Conservation (phyloP, 768 basidiomycete species). For the Russula virescens region DNA sequence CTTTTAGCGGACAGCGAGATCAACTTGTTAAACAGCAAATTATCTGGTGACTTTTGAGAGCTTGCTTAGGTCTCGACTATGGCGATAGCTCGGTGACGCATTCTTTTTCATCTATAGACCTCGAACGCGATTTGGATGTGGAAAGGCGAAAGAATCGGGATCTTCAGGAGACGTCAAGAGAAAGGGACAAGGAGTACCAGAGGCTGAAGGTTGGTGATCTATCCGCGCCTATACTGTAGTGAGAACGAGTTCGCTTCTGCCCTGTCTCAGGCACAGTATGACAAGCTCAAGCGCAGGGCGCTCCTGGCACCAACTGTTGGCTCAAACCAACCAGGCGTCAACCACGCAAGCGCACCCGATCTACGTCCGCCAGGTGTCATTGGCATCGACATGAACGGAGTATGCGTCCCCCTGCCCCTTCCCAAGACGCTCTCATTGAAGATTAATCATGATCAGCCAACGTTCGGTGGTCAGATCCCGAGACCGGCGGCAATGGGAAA, state of each 20-base stretch:
- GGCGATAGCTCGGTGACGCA: slow-evolving; percentile 35
- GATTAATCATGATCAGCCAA: background rate
- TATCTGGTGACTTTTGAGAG: slow-evolving; percentile 41
- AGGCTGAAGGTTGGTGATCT: slow-evolving; percentile 62
- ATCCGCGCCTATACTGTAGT: background rate
- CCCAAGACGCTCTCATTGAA: background rate
- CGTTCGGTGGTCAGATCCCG: slow-evolving; percentile 1
- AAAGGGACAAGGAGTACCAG: slow-evolving; percentile 82
- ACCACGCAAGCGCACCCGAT: slow-evolving; percentile 5
- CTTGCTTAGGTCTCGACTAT: background rate
- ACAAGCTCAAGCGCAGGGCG: slow-evolving; percentile 78
- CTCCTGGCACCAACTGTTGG: slow-evolving; percentile 41
- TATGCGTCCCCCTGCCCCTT: background rate
- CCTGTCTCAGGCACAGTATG: slow-evolving; percentile 54
- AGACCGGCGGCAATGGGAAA: slow-evolving; percentile 9
- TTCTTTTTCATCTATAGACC: slow-evolving; percentile 39
- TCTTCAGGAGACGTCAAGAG: slow-evolving; percentile 64
- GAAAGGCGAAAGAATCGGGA: slow-evolving; percentile 72
- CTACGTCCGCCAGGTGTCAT: background rate
- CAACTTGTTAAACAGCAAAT: slow-evolving; percentile 60
- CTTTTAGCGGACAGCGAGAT: slow-evolving; percentile 71
- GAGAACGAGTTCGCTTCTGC: background rate
- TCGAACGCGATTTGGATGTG: slow-evolving; percentile 74
- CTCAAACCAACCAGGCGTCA: slow-evolving; percentile 13
- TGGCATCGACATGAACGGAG: slow-evolving; percentile 4